Conservation (phyloP, 768 basidiomycete genomes). For the Wakefieldia striispora region DNA sequence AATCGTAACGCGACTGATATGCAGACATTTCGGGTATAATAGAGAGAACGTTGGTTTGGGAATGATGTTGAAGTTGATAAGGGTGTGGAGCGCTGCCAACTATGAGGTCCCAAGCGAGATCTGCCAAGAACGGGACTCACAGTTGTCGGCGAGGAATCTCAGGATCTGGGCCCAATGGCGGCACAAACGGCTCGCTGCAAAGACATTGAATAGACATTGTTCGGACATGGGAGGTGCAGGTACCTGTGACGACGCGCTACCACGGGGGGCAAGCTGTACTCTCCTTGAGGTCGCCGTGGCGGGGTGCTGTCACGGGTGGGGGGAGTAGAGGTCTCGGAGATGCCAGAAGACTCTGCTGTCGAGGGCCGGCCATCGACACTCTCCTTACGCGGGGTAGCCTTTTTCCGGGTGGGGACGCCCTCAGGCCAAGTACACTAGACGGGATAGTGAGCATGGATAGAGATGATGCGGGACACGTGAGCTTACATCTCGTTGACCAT, state of each 20-base stretch:
- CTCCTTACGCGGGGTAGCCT: conserved; percentile 56
- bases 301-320: conserved; percentile 68
- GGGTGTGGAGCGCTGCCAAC: conserved; percentile 39
- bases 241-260: conserved; percentile 44
- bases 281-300: conserved; percentile 48
- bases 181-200: conserved; percentile 45
- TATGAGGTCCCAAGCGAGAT: conserved; percentile 12
- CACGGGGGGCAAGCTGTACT: conserved; percentile 37
- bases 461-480: conserved; percentile 1
- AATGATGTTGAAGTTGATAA: conserved; percentile 44
- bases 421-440: conserved; percentile 82
- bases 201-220: conserved; percentile 4
- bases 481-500: conserved; percentile 79
- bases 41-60: conserved; percentile 44
- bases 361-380: conserved; percentile 63
- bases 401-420: conserved; percentile 69
- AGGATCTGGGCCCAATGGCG: conserved; percentile 42
- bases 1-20: conserved; percentile 57
- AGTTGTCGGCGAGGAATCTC: conserved; percentile 45
- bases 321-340: conserved; percentile 71
- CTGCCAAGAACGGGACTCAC: conserved; percentile 34
- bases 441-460: conserved; percentile 10
- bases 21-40: conserved; percentile 59
- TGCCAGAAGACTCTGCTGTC: conserved; percentile 70
- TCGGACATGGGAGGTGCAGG: background rate